Evolutionary conservation across 768 basidiomycete genomes (phyloP).

Genomic region (Leccinum obscurum): DNA sequence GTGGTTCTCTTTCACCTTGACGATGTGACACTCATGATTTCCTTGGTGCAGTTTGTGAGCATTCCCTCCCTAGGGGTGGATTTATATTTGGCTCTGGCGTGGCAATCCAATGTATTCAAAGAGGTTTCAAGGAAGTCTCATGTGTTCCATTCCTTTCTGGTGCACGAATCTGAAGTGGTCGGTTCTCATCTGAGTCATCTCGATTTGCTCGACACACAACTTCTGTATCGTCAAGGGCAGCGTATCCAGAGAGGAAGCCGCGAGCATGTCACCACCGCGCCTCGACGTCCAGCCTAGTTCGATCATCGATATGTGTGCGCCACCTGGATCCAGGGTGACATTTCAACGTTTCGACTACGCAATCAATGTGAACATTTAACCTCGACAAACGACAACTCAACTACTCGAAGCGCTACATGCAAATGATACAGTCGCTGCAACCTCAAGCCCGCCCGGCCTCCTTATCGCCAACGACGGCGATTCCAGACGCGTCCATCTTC

Average conservation of each 20-base stretch:
- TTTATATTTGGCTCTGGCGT: constrained; percentile 38
- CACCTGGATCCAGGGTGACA: constrained; percentile 90
- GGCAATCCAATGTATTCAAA: constrained; percentile 92
- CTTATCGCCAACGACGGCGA: constrained; percentile 96
- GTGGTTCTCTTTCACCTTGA: constrained; percentile 20
- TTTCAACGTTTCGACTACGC: neutral
- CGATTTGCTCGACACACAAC: neutral
- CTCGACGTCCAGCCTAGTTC: constrained; percentile 84
- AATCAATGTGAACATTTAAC: neutral
- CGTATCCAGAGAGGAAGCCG: constrained; percentile 93
- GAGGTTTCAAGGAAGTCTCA: constrained; percentile 80
- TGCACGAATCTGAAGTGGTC: constrained; percentile 97
- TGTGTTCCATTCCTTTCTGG: constrained; percentile 94
- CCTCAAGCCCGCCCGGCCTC: constrained; percentile 78
- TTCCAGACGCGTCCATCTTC: constrained; percentile 89
- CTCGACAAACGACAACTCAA: constrained; percentile 73
- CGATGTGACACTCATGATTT: neutral
- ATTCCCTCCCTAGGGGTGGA: neutral
- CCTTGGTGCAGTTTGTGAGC: constrained; percentile 18
- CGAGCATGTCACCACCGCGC: constrained; percentile 97
- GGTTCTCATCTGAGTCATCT: constrained; percentile 30
- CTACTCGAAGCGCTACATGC: constrained; percentile 93
- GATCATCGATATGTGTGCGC: constrained; percentile 99
- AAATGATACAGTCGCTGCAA: constrained; percentile 60
- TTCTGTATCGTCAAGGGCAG: constrained; percentile 66